Evolutionary conservation across 2,329 filamentous ascomycete genomes (phyloP), one percentile per base, ranked within the genome.

Genomic region (Pezicula carpinea): DNA sequence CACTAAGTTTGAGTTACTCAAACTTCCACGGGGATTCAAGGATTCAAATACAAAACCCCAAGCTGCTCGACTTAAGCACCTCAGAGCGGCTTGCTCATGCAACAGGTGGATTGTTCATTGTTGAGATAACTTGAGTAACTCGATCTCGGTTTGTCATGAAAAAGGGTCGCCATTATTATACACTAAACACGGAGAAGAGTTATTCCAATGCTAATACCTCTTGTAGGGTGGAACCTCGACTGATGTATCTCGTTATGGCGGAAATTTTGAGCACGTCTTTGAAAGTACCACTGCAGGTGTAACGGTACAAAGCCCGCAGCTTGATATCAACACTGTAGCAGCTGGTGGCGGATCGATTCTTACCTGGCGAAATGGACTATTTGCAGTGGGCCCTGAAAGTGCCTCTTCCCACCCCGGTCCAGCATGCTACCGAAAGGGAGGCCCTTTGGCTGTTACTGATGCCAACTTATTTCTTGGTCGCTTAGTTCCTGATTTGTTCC

Each of bases 391-490:
- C 0, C 84, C 84, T 0, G 82, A 83, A 58, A 48, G 43, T 18
- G 55, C 53, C 7, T 59, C 87, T 92, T 62, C 85, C 92, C 88
- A 95, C 59, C 90, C 90, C 0, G 90, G 90, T 0, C 90, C 90
- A 8, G 88, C 89, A 1, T 95, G 90, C 57, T 96, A 96, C 65
- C 79, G 89, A 18, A 95, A 96, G 64, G 87, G 85, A 0, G 90
- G 90, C 0, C 90, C 90, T 2, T 74, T 92, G 4, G 91, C 90
- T 0, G 89, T 96, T 17, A 96, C 90, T 0, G 90, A 96, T 61
- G 90, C 90, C 1, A 95, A 95, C 58, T 66, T 95, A 5, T 88
- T 89, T 57, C 78, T 96, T 0, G 89, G 90, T 0, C 78, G 90
- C 29, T 71, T 96, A 3, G 68, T 95, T 1, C 90, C 91, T 0